Conservation (phyloP, 2,329 filamentous ascomycete genomes). For the Fusarium buharicum region DNA sequence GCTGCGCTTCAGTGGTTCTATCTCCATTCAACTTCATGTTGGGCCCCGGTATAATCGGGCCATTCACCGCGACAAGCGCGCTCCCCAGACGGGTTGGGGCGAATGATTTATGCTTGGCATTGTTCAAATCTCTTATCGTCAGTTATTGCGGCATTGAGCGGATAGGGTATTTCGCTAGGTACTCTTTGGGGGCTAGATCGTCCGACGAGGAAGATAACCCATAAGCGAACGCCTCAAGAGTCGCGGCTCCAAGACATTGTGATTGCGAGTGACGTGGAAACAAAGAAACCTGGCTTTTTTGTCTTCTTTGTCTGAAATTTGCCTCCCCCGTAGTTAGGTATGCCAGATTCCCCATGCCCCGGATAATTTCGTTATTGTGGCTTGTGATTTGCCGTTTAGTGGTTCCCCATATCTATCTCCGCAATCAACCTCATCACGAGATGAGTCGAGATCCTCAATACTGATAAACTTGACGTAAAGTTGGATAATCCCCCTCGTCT, state of each 20-base stretch:
- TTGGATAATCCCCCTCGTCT: neutral
- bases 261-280: conserved; percentile 15
- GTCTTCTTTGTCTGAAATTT: conserved; percentile 22
- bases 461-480: conserved; percentile 13
- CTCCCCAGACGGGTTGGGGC: conserved; percentile 40
- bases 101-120: conserved; percentile 21
- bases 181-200: conserved; percentile 34
- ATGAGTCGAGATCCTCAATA: conserved; percentile 29
- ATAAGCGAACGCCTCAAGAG: conserved; percentile 23
- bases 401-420: conserved; percentile 30
- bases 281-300: conserved; percentile 9
- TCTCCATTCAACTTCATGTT: conserved; percentile 30
- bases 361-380: conserved; percentile 28
- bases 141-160: conserved; percentile 8
- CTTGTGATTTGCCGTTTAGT: conserved; percentile 25
- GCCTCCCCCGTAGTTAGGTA: conserved; percentile 33
- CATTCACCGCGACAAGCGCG: conserved; percentile 46
- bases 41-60: conserved; percentile 33
- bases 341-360: conserved; percentile 37
- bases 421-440: conserved; percentile 36
- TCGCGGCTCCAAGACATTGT: conserved; percentile 26
- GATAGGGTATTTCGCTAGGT: conserved; percentile 18
- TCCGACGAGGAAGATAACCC: conserved; percentile 26
- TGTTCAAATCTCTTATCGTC: conserved; percentile 36
- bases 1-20: conserved; percentile 21